These are phyloP conservation scores for Kandelia obovata DNA, from an alignment of 345 rosid species.

Conservation along the genomic window DNA sequence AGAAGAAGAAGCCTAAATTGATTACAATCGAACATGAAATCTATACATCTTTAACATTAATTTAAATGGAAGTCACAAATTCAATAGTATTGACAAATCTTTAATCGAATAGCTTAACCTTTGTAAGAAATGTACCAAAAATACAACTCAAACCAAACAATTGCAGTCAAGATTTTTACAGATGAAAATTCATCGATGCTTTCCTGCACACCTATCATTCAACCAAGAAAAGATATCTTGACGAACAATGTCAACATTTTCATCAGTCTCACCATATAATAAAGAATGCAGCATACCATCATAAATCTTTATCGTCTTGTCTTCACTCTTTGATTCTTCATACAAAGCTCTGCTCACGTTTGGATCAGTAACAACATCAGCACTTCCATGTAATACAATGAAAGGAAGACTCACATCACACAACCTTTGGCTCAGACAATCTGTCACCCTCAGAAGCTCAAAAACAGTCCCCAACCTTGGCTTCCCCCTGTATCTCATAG, in stretches of 20 bases:
- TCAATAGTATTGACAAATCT: no score
- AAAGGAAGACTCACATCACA: constrained; percentile 57
- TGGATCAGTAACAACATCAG: constrained; percentile 76
- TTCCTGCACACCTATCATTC: constrained; percentile 44
- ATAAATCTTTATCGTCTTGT: constrained; percentile 62
- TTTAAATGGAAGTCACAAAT: no score
- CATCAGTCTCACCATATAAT: constrained; percentile 82
- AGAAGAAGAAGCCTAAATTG: no score
- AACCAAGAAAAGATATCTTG: constrained; percentile 61
- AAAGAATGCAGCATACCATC: constrained; percentile 88
- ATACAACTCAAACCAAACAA: no score
- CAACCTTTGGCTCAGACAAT: constrained; percentile 41
- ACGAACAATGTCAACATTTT: constrained; percentile 62
- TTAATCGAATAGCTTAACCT: no score
- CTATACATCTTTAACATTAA: no score
- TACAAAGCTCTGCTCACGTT: constrained; percentile 59
- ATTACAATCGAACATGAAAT: no score
- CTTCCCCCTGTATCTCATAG: constrained; percentile 62
- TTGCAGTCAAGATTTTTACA: no score
- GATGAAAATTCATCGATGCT: not conserved
- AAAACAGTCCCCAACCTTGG: constrained; percentile 78
- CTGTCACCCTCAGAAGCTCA: constrained; percentile 71
- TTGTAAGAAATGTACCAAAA: no score
- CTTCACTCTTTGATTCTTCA: constrained; percentile 46
- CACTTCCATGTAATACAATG: constrained; percentile 66